A percentile compares a stretch with the other conserved stretches of the same genome.
phyloP scores from a whole-genome alignment of 2,329 filamentous ascomycete genomes.

The Monosporascus cannonballus region DNA sequence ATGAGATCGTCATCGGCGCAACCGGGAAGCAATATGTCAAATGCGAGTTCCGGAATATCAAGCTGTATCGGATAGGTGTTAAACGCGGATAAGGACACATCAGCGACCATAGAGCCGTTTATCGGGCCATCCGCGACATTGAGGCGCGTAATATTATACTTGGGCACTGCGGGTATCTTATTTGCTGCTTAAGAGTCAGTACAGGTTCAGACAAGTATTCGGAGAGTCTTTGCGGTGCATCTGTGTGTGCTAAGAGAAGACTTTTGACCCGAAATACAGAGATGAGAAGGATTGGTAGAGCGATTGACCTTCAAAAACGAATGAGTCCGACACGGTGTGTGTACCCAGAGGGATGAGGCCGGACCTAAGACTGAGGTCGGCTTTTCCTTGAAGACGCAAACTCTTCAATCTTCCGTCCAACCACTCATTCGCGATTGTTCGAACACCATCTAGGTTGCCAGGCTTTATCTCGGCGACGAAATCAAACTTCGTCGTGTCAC shows the following conservation, averaged over 20 bases:
- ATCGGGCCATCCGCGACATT: conserved; percentile 64
- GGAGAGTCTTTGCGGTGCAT: conserved; percentile 9
- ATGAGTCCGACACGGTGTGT: conserved; percentile 65
- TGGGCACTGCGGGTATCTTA: conserved; percentile 70
- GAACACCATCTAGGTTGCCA: conserved; percentile 71
- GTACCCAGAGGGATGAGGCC: conserved; percentile 75
- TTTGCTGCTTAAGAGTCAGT: conserved; percentile 47
- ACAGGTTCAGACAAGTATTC: conserved; percentile 10
- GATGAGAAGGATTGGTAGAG: conserved; percentile 59
- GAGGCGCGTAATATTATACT: conserved; percentile 75
- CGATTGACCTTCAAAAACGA: conserved; percentile 78
- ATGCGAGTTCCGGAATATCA: conserved; percentile 71
- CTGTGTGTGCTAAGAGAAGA: conserved; percentile 28
- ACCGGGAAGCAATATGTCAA: conserved; percentile 79
- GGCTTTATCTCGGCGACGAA: conserved; percentile 71
- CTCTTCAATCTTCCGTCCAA: conserved; percentile 69
- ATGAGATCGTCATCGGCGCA: conserved; percentile 71
- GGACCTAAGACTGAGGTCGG: conserved; percentile 67
- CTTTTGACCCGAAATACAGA: conserved; percentile 56
- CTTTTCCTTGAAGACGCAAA: conserved; percentile 67
- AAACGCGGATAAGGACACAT: conserved; percentile 64
- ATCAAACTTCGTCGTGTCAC: conserved; percentile 70
- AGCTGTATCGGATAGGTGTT: conserved; percentile 78
- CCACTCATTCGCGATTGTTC: conserved; percentile 81
- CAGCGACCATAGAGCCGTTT: conserved; percentile 67